Evolutionary conservation across 2,329 filamentous ascomycete genomes (phyloP).

Genomic region (Beauveria sp.): DNA sequence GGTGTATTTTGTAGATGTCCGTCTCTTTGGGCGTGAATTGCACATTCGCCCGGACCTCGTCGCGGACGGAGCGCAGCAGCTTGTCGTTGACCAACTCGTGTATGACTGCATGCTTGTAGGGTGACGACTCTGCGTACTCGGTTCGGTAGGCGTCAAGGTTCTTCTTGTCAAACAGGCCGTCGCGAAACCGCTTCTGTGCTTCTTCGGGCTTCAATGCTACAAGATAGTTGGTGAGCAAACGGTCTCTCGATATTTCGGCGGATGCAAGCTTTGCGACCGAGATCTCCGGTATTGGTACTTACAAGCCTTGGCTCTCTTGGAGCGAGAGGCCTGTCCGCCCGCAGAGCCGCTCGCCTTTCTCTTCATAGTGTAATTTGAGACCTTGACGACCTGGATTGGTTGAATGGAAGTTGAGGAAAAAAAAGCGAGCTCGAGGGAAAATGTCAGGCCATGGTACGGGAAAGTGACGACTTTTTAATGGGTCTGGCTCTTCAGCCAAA

Average conservation of each 20-base stretch:
- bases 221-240: background rate
- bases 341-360: constrained; percentile 8
- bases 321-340: background rate
- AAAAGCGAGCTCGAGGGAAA: background rate
- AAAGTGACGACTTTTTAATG: constrained; percentile 11
- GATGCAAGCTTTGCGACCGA: background rate
- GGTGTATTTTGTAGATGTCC: constrained; percentile 99
- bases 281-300: background rate
- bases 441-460: constrained; percentile 7
- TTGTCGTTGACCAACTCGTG: constrained; percentile 67
- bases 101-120: constrained; percentile 92
- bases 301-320: constrained; percentile 7
- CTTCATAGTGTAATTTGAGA: constrained; percentile 2
- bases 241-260: background rate
- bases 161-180: constrained; percentile 55
- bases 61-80: constrained; percentile 77
- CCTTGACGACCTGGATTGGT: background rate
- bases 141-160: constrained; percentile 51
- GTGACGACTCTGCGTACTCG: constrained; percentile 55
- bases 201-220: constrained; percentile 41
- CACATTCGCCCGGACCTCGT: constrained; percentile 83
- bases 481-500: background rate
- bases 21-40: constrained; percentile 98
- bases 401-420: background rate
- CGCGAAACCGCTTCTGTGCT: constrained; percentile 52